Evolutionary conservation across 805 yeast genomes (phyloP).

Genomic region (Vanderwaltozyma verrucispora): DNA sequence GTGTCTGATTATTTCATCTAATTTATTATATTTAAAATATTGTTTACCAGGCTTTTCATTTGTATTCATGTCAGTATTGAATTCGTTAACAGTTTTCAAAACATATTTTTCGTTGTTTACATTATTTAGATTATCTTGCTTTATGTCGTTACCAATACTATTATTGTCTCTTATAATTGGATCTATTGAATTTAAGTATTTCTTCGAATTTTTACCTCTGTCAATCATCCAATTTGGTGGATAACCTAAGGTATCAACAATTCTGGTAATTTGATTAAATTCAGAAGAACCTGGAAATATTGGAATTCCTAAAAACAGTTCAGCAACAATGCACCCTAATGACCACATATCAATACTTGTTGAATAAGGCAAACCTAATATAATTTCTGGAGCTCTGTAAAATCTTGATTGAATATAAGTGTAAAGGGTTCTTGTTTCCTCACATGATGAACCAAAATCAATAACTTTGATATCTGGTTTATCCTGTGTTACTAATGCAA

Average conservation of each 20-base stretch:
- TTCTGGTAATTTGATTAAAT: slow-evolving; percentile 78
- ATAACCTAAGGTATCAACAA: slow-evolving; percentile 67
- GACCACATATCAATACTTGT: slow-evolving; percentile 98
- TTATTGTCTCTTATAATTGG: neutral
- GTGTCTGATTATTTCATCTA: slow-evolving; percentile 65
- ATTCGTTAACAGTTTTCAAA: slow-evolving; percentile 42
- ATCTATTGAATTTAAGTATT: slow-evolving; percentile 35
- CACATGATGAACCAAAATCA: slow-evolving; percentile 95
- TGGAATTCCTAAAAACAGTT: slow-evolving; percentile 83
- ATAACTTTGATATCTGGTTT: slow-evolving; percentile 82
- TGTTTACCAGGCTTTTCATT: slow-evolving; percentile 73
- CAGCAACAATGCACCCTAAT: slow-evolving; percentile 85
- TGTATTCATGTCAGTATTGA: slow-evolving; percentile 21
- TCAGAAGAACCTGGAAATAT: slow-evolving; percentile 93
- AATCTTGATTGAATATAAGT: slow-evolving; percentile 89
- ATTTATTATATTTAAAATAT: slow-evolving; percentile 57
- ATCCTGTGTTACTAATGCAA: slow-evolving; percentile 57
- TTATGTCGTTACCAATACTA: slow-evolving; percentile 1
- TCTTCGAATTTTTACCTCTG: slow-evolving; percentile 75
- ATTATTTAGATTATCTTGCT: no score
- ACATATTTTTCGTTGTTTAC: slow-evolving; percentile 13
- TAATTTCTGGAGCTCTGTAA: slow-evolving; percentile 90
- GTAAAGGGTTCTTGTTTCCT: slow-evolving; percentile 78
- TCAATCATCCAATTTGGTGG: slow-evolving; percentile 98
- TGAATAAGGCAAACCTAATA: slow-evolving; percentile 84